Conservation (phyloP, 2,329 filamentous ascomycete genomes). For the Huntiella decipiens region DNA sequence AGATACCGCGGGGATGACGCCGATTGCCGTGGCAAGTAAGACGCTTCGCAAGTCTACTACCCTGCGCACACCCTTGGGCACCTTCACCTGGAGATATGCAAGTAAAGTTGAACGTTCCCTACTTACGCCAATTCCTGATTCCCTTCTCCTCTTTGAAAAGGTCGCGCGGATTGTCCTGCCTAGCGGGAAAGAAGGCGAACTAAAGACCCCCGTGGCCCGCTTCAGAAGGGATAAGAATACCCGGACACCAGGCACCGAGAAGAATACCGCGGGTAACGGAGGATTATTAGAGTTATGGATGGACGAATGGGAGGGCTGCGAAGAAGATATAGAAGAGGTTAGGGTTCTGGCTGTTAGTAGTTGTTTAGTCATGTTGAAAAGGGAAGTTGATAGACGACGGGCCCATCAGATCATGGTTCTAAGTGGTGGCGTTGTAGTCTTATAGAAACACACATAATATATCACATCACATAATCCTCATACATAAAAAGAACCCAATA, state of each 20-base stretch:
- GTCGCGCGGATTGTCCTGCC: constrained; percentile 19
- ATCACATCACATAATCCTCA: not conserved
- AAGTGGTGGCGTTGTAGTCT: constrained; percentile 10
- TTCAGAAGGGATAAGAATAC: constrained; percentile 23
- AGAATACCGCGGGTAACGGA: constrained; percentile 28
- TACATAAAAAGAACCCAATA: not conserved
- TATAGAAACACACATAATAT: not conserved
- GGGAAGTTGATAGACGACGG: constrained; percentile 40
- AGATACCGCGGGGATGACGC: too few relatives aligned
- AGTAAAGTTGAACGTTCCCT: constrained; percentile 26
- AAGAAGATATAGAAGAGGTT: constrained; percentile 16
- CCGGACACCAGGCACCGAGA: constrained; percentile 22
- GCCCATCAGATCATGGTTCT: constrained; percentile 26
- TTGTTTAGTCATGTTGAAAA: constrained; percentile 44
- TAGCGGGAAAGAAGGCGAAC: constrained; percentile 15
- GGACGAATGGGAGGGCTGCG: constrained; percentile 18
- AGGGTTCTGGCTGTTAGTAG: constrained; percentile 32
- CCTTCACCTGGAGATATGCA: constrained; percentile 38
- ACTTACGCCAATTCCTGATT: constrained; percentile 18
- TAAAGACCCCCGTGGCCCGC: constrained; percentile 21
- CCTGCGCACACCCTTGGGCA: constrained; percentile 29
- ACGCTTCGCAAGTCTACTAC: constrained; percentile 20
- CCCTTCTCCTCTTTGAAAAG: constrained; percentile 32
- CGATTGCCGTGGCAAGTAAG: constrained; percentile 15
- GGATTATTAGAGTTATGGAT: constrained; percentile 28